Evolutionary conservation across 148 eudicot genomes (phyloP).

Genomic region (Heliosperma pusillum): DNA sequence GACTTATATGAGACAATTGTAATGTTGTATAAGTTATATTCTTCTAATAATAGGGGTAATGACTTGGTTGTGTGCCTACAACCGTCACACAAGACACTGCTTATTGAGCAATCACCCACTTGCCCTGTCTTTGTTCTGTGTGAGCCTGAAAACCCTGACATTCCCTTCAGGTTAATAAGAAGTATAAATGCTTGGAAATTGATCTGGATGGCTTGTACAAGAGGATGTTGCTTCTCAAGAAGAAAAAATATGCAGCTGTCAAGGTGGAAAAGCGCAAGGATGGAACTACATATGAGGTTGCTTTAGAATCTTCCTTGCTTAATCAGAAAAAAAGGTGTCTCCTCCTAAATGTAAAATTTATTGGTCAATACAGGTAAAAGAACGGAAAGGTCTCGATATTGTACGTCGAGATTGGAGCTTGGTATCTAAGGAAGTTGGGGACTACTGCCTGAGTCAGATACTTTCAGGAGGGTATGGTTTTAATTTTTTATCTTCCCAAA

Average conservation of each 20-base stretch:
- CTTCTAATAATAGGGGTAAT: neutral
- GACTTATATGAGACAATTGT: no score
- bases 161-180: constrained; percentile 71
- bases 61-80: neutral
- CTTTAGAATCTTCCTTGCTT: constrained; percentile 9
- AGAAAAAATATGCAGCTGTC: constrained; percentile 98
- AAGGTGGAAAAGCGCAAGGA: constrained; percentile 70
- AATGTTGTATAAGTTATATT: no score
- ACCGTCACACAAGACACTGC: neutral
- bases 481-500: constrained; percentile 1
- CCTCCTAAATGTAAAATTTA: constrained; percentile 8
- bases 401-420: constrained; percentile 99
- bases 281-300: constrained; percentile 70
- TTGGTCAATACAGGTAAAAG: constrained; percentile 58
- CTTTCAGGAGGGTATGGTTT: constrained; percentile 77
- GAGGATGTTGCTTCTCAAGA: constrained; percentile 96
- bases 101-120: neutral
- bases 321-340: constrained; percentile 3
- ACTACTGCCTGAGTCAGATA: constrained; percentile 88
- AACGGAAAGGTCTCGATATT: constrained; percentile 98
- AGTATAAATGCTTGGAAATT: constrained; percentile 86
- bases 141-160: constrained; percentile 9
- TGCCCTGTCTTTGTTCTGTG: neutral
- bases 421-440: constrained; percentile 88
- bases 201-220: constrained; percentile 95